A percentile compares a stretch with the other conserved stretches of the same genome.
Conservation (phyloP, 306 rosid genomes). For the Vigna mungo region DNA sequence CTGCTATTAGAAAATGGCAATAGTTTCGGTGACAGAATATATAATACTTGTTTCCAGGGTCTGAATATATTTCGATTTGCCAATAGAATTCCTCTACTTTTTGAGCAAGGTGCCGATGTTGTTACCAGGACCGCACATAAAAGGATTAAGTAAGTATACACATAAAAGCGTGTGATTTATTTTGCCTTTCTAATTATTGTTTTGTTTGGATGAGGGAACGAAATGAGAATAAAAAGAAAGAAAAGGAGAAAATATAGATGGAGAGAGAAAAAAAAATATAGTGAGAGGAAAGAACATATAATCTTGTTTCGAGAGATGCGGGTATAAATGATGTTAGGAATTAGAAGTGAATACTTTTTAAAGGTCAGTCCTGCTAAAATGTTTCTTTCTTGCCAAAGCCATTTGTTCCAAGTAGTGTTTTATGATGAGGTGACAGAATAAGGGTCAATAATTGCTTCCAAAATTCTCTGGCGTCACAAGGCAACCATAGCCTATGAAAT, state of each 20-base stretch:
- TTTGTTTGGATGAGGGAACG: not conserved
- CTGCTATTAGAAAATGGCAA: conserved; percentile 32
- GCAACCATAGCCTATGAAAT: conserved; percentile 9
- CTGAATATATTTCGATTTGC: conserved; percentile 95
- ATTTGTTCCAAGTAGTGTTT: not conserved
- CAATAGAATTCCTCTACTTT: conserved; percentile 98
- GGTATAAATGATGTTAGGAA: not conserved
- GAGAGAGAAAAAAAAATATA: not conserved
- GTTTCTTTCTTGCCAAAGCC: not conserved
- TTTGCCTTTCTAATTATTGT: not conserved
- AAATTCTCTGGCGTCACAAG: conserved; percentile 27
- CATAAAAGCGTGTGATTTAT: conserved; percentile 22
- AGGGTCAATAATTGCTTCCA: conserved; percentile 32
- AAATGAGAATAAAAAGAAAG: not conserved
- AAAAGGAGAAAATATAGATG: not conserved
- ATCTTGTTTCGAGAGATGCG: not conserved
- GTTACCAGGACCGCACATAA: conserved; percentile 93
- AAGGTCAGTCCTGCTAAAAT: not conserved
- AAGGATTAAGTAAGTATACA: conserved; percentile 80
- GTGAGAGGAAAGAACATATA: not conserved
- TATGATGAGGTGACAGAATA: not conserved
- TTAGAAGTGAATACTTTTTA: not conserved
- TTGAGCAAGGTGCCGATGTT: conserved; percentile 99
- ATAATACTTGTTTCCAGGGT: conserved; percentile 66
- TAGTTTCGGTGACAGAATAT: conserved; percentile 35